A percentile compares a stretch with the other conserved stretches of the same genome.
phyloP scores from a whole-genome alignment of 2,329 filamentous ascomycete genomes.

The Camptophora hylomeconis region DNA sequence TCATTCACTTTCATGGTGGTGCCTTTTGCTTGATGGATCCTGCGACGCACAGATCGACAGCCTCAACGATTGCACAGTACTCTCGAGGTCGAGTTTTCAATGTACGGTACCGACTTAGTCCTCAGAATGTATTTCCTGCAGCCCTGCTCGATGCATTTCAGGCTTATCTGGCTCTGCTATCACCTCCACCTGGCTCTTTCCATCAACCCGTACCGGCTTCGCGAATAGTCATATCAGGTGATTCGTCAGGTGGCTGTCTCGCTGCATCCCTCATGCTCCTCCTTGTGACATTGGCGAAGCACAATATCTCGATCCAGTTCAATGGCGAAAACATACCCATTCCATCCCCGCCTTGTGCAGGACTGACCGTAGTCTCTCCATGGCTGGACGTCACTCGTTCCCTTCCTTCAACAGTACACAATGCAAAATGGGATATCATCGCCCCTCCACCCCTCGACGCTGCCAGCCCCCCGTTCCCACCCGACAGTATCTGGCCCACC shows the following conservation, averaged over 20 bases:
- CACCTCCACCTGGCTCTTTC: conserved; percentile 28
- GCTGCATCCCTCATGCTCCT: conserved; percentile 26
- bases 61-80: too few relatives aligned
- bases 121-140: conserved; percentile 32
- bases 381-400: conserved; percentile 4
- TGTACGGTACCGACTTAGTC: conserved; percentile 31
- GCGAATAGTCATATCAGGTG: conserved; percentile 30
- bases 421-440: conserved; percentile 4
- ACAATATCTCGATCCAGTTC: conserved; percentile 21
- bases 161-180: conserved; percentile 30
- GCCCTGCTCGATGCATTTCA: conserved; percentile 30
- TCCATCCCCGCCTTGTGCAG: too few relatives aligned
- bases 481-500: conserved; percentile 4
- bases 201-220: conserved; percentile 28
- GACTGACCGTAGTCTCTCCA: conserved; percentile 1
- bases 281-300: conserved; percentile 20
- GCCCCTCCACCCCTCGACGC: not conserved
- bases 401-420: conserved; percentile 2
- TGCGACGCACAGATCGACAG: conserved; percentile 1
- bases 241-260: conserved; percentile 31
- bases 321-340: conserved; percentile 24
- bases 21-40: conserved; percentile 2
- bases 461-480: not conserved
- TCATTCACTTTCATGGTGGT: conserved; percentile 1
- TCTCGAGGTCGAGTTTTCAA: conserved; percentile 27